Evolutionary conservation across 768 basidiomycete species (phyloP).

Genomic region (Suillus americanus): DNA sequence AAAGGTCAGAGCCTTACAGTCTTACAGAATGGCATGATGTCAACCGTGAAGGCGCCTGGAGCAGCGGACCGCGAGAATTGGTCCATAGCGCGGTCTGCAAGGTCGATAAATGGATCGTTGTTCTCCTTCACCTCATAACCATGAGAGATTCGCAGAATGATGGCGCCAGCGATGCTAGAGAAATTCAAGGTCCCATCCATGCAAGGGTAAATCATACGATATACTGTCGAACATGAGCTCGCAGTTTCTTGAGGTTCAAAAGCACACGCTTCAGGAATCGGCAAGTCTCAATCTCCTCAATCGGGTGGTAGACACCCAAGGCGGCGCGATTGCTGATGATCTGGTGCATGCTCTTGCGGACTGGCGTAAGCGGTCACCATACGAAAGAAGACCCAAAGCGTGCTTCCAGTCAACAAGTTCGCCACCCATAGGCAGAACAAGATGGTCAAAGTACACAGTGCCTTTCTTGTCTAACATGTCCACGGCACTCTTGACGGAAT

Average conservation of each 20-base stretch:
- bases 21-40: slow-evolving; percentile 45
- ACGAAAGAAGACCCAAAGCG: slow-evolving; percentile 36
- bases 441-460: slow-evolving; percentile 64
- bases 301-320: slow-evolving; percentile 33
- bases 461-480: slow-evolving; percentile 69
- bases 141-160: slow-evolving; percentile 54
- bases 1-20: neutral
- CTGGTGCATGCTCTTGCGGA: slow-evolving; percentile 40
- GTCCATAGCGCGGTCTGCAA: slow-evolving; percentile 49
- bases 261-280: slow-evolving; percentile 43
- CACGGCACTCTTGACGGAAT: slow-evolving; percentile 46
- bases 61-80: slow-evolving; percentile 49
- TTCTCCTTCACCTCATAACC: slow-evolving; percentile 55
- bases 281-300: slow-evolving; percentile 41
- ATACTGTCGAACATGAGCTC: slow-evolving; percentile 40
- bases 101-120: slow-evolving; percentile 48
- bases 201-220: slow-evolving; percentile 6
- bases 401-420: slow-evolving; percentile 33
- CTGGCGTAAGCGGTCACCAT: slow-evolving; percentile 40
- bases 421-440: slow-evolving; percentile 42
- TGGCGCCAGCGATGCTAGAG: slow-evolving; percentile 47
- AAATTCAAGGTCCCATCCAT: neutral
- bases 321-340: slow-evolving; percentile 40
- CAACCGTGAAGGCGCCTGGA: slow-evolving; percentile 50
- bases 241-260: slow-evolving; percentile 36